Percentiles rank a stretch among this genome's conserved stretches.
phyloP scores from a whole-genome alignment of 352 stramenopile genomes.

The Phytophthora cactorum region DNA sequence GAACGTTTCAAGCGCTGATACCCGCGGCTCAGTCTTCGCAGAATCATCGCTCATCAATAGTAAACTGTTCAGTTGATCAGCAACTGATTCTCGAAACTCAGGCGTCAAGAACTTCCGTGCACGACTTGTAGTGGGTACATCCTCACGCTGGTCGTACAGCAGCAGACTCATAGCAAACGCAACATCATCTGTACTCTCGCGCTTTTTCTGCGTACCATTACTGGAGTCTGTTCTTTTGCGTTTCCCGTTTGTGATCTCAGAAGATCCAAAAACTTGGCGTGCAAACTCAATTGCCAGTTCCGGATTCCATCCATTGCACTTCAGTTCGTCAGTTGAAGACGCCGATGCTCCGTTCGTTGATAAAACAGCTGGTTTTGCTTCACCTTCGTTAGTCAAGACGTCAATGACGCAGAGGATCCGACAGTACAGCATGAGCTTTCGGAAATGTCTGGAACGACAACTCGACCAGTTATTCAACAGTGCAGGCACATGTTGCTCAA shows the following conservation, averaged over 20 bases:
- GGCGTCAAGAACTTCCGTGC: conserved; percentile 42
- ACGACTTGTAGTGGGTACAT: conserved; percentile 31
- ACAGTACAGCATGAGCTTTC: conserved; percentile 40
- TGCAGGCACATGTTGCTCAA: conserved; percentile 27
- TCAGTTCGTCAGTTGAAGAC: neutral
- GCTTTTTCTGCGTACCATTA: conserved; percentile 6
- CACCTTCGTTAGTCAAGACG: conserved; percentile 29
- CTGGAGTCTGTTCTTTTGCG: conserved; percentile 16
- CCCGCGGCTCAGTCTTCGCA: neutral
- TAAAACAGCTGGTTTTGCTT: conserved; percentile 10
- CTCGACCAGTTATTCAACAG: conserved; percentile 8
- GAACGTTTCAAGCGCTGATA: conserved; percentile 48
- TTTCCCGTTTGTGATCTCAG: conserved; percentile 26
- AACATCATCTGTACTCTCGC: conserved; percentile 18
- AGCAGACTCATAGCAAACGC: conserved; percentile 45
- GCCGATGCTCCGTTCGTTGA: conserved; percentile 18
- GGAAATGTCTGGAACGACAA: conserved; percentile 1
- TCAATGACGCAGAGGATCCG: conserved; percentile 56
- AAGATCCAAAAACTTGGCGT: conserved; percentile 32
- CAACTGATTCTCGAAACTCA: conserved; percentile 51
- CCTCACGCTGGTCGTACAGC: conserved; percentile 38
- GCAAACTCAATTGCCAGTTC: conserved; percentile 46
- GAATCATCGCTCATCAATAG: conserved; percentile 23
- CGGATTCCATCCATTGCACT: conserved; percentile 34
- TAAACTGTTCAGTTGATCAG: conserved; percentile 48